phyloP scores from a whole-genome alignment of 805 yeast species.

The Blastobotrys terrestris region DNA sequence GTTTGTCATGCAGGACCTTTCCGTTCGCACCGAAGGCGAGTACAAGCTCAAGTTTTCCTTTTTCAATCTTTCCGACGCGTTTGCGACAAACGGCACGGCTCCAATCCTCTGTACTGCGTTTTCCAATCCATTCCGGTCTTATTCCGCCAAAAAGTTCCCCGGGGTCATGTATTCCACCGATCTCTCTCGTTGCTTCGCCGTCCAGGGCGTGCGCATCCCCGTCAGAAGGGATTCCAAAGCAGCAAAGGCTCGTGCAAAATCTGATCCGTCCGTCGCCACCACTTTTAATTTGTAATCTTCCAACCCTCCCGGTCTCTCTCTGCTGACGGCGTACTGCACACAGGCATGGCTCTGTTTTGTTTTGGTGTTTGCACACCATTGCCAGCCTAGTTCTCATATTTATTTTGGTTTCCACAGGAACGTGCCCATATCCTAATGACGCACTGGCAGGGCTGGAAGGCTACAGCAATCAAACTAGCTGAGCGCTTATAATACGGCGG shows the following conservation, averaged over 20 bases:
- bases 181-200: slow-evolving; percentile 37
- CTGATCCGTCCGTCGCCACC: background rate
- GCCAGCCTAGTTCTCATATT: too few species aligned
- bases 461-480: too few species aligned
- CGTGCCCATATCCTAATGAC: too few species aligned
- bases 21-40: slow-evolving; percentile 39
- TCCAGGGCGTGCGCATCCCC: slow-evolving; percentile 40
- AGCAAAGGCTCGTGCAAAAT: background rate
- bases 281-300: background rate
- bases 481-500: too few species aligned
- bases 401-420: too few species aligned
- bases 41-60: slow-evolving; percentile 35
- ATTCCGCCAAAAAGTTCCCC: slow-evolving; percentile 40
- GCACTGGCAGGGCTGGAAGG: too few species aligned
- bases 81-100: slow-evolving; percentile 9
- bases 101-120: slow-evolving; percentile 25
- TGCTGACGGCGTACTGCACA: too few species aligned
- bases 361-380: too few species aligned
- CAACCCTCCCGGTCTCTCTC: too few species aligned
- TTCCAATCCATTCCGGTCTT: slow-evolving; percentile 34
- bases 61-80: slow-evolving; percentile 27
- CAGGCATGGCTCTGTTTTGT: background rate
- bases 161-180: slow-evolving; percentile 40
- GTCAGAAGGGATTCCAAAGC: slow-evolving; percentile 31
- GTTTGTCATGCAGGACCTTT: slow-evolving; percentile 39